Percentiles rank a stretch among this genome's conserved stretches.
phyloP scores from a whole-genome alignment of 345 rosid species.

The Aquilaria yunnanensis region DNA sequence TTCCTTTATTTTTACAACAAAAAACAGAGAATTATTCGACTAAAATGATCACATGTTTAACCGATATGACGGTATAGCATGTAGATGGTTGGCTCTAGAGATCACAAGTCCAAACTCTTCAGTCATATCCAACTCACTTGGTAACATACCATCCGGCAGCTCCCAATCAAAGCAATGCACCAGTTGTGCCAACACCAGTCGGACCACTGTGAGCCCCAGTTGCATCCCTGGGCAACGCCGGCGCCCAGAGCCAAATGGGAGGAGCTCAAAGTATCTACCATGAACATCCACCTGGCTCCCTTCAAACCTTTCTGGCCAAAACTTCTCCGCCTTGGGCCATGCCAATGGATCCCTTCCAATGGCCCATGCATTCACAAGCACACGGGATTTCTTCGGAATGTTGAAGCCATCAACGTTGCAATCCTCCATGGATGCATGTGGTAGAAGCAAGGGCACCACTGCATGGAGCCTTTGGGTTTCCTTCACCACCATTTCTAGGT shows the following conservation, averaged over 20 bases:
- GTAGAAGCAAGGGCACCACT: constrained; percentile 23
- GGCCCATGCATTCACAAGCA: constrained; percentile 29
- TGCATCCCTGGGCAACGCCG: constrained; percentile 39
- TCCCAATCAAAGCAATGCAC: constrained; percentile 52
- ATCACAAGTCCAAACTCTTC: constrained; percentile 14
- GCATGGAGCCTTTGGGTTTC: constrained; percentile 49
- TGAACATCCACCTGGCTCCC: constrained; percentile 23
- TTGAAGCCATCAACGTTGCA: constrained; percentile 21
- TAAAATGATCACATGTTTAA: constrained; percentile 6
- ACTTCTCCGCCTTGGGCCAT: constrained; percentile 28
- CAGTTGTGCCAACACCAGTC: constrained; percentile 29
- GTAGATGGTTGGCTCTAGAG: constrained; percentile 30
- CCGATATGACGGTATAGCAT: constrained; percentile 27
- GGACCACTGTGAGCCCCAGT: constrained; percentile 25
- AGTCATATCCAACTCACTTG: constrained; percentile 9
- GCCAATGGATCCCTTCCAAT: constrained; percentile 35
- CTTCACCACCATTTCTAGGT: constrained; percentile 35
- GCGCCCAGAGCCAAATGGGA: constrained; percentile 43
- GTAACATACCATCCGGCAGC: constrained; percentile 21
- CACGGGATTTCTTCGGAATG: constrained; percentile 24
- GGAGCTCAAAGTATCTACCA: constrained; percentile 34
- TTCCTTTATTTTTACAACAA: too few relatives aligned
- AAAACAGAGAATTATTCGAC: too few relatives aligned
- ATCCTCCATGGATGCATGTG: constrained; percentile 30
- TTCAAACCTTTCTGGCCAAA: constrained; percentile 36